Conservation (phyloP, 805 yeast genomes). For the Tetrapisispora phaffii region DNA sequence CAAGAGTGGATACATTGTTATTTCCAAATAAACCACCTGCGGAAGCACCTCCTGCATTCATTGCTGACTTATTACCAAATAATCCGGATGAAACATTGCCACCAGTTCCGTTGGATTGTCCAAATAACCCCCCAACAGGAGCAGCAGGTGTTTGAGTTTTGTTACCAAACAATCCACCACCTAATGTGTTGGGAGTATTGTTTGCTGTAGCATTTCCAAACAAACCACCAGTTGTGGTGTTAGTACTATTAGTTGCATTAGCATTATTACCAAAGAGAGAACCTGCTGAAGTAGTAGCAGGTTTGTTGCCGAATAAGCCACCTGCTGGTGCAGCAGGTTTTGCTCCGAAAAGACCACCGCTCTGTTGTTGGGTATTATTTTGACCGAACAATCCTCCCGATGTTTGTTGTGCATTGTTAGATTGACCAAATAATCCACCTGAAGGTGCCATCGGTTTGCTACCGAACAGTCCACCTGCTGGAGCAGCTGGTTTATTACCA, state of each 20-base stretch:
- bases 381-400: constrained; percentile 20
- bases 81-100: constrained; percentile 4
- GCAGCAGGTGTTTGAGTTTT: constrained; percentile 13
- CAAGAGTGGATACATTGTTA: constrained; percentile 9
- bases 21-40: constrained; percentile 27
- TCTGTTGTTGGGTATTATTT: constrained; percentile 1
- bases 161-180: constrained; percentile 29
- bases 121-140: constrained; percentile 36
- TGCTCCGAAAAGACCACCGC: constrained; percentile 20
- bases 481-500: constrained; percentile 9
- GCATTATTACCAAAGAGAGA: constrained; percentile 22
- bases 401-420: neutral
- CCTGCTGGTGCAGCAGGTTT: constrained; percentile 5
- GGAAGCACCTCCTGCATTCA: constrained; percentile 5
- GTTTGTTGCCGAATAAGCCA: constrained; percentile 10
- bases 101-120: constrained; percentile 10
- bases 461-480: constrained; percentile 7
- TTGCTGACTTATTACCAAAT: constrained; percentile 6
- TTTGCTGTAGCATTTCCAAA: constrained; percentile 15
- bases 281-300: neutral
- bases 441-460: neutral
- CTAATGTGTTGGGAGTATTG: constrained; percentile 4
- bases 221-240: constrained; percentile 2
- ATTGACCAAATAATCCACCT: constrained; percentile 34
- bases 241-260: constrained; percentile 5